Evolutionary conservation across 78 protist genomes (phyloP), one percentile per base, ranked within the genome.

Genomic region (Anaeramoeba flamelloides): DNA sequence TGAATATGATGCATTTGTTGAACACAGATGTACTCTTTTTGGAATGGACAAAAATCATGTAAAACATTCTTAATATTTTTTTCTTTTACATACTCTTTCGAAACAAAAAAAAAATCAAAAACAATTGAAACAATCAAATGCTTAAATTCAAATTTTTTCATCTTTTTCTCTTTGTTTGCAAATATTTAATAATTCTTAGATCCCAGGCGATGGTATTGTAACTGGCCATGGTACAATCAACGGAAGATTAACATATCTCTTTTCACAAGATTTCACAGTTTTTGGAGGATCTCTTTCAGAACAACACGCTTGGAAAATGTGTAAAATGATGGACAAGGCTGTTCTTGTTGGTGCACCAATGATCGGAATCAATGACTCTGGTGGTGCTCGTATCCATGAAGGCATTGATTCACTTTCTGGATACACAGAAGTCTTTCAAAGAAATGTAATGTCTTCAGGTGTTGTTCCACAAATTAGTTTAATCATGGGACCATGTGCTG

Each of bases 401-500:
- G 99, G 99, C 41, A 87, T 96, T 32, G 95, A 86, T 33, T 92
- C 98, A 1, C 89, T 96, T 31, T 97, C 92, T 3, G 99, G 96
- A 78, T 94, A 94, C 78, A 95, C 98, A 0, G 98, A 88, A 0
- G 85, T 88, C 22, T 85, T 84, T 86, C 93, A 90, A 87, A 82
- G 94, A 78, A 77, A 89, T 77, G 89, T 90, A 82, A n/a, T 79
- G 31, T 92, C 96, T 12, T 87, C 92, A 8, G 99, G 98, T 39
- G 98, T 94, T 34, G 79, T 95, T 17, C 96, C 98, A 26, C 98
- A 95, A 77, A 85, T 95, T 38, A 88, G 94, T 2, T 64, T 90
- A 64, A 90, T 95, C 80, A 94, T 94, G 96, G 98, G 98, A 4
- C 98, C 98, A 33, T 95, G 98, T 81, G 98, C 98, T 8, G n/a